Percentiles rank a stretch among this genome's conserved stretches.
Conservation (phyloP, 805 yeast species). For the Monosporozyma servazzii region DNA sequence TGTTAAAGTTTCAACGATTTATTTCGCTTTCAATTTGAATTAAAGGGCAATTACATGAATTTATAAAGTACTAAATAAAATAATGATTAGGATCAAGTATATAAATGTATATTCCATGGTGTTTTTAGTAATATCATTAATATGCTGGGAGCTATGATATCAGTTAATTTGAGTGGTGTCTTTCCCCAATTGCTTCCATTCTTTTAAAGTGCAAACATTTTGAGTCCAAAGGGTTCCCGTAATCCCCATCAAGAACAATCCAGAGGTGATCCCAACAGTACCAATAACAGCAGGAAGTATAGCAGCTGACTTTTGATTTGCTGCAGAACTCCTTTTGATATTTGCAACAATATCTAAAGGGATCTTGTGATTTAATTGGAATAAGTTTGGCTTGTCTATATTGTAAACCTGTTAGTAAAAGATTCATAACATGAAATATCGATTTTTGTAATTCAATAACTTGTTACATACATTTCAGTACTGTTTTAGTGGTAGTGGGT, state of each 20-base stretch:
- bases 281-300: conserved; percentile 52
- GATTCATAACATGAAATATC: not conserved
- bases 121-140: too few species aligned
- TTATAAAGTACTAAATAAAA: not conserved
- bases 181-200: conserved; percentile 34
- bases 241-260: conserved; percentile 61
- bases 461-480: not conserved
- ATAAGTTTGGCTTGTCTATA: conserved; percentile 54
- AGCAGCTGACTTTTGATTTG: not conserved
- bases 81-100: not conserved
- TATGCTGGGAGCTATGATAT: too few species aligned
- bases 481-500: conserved; percentile 36
- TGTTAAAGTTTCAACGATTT: not conserved
- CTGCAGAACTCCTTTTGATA: not conserved
- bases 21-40: not conserved
- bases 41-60: not conserved
- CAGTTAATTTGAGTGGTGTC: not conserved
- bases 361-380: conserved; percentile 67
- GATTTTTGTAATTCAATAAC: not conserved
- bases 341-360: conserved; percentile 27
- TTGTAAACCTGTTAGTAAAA: not conserved
- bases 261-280: conserved; percentile 65
- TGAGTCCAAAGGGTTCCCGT: conserved; percentile 74
- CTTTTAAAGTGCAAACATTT: conserved; percentile 61
- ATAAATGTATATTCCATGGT: not conserved